Conservation (phyloP, 768 basidiomycete genomes). For the Nidula microcarpa region DNA sequence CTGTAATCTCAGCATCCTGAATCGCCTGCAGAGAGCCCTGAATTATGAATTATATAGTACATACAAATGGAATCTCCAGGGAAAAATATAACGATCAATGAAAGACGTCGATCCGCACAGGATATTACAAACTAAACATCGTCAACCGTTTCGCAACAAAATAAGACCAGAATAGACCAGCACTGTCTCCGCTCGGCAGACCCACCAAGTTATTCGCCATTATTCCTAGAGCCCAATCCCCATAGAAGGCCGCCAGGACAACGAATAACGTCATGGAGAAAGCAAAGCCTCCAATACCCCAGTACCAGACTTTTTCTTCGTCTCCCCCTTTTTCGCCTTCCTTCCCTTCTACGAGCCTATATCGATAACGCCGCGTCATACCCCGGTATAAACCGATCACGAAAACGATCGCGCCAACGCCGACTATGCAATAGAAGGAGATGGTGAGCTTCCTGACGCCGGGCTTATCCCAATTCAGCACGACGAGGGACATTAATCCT, state of each 20-base stretch:
- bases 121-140: constrained; percentile 21
- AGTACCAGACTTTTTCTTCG: constrained; percentile 13
- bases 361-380: constrained; percentile 2
- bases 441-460: constrained; percentile 15
- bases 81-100: too few species aligned
- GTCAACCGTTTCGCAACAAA: constrained; percentile 21
- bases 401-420: constrained; percentile 14
- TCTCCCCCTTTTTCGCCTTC: neutral
- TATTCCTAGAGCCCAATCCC: constrained; percentile 23
- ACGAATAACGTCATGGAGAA: constrained; percentile 15
- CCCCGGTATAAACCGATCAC: constrained; percentile 11
- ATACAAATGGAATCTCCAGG: too few species aligned
- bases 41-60: too few species aligned
- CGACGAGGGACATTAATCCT: constrained; percentile 25
- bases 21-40: too few species aligned
- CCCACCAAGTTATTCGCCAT: constrained; percentile 22
- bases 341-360: constrained; percentile 5
- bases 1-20: too few species aligned
- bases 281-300: constrained; percentile 12
- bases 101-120: too few species aligned
- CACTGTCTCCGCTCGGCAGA: constrained; percentile 17
- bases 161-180: constrained; percentile 23
- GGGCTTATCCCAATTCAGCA: constrained; percentile 12
- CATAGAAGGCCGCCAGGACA: constrained; percentile 20
- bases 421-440: constrained; percentile 20